phyloP scores from a whole-genome alignment of 208 protist species.

The Leishmania mexicana region DNA sequence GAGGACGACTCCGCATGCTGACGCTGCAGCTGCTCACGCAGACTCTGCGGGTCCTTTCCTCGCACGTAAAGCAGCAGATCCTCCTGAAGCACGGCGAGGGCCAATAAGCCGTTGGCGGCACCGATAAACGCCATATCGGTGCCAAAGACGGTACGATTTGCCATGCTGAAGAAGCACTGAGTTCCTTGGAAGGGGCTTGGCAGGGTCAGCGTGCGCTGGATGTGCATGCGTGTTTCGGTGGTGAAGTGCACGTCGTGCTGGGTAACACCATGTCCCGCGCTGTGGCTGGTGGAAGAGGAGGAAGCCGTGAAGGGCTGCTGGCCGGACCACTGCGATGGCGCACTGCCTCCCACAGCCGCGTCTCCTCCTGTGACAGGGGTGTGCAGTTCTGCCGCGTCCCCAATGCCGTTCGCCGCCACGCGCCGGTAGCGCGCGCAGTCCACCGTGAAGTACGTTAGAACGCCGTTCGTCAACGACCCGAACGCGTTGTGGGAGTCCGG shows the following conservation, averaged over 20 bases:
- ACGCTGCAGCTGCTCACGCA: slow-evolving; percentile 33
- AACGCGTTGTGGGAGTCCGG: slow-evolving; percentile 88
- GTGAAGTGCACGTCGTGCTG: slow-evolving; percentile 20
- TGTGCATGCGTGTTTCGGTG: slow-evolving; percentile 32
- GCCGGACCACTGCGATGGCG: not conserved
- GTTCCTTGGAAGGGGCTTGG: slow-evolving; percentile 56
- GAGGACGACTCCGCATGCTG: not conserved
- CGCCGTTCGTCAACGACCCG: slow-evolving; percentile 63
- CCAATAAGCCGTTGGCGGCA: slow-evolving; percentile 55
- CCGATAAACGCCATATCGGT: slow-evolving; percentile 72
- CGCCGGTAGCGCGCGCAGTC: slow-evolving; percentile 36
- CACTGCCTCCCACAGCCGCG: not conserved
- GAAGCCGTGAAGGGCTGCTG: not conserved
- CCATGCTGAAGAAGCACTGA: slow-evolving; percentile 71
- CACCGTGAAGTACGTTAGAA: slow-evolving; percentile 76
- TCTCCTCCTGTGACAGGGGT: not conserved
- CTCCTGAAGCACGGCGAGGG: slow-evolving; percentile 50
- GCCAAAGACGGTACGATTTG: slow-evolving; percentile 69
- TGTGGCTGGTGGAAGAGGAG: not conserved
- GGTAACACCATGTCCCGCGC: not conserved
- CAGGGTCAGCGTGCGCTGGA: slow-evolving; percentile 54
- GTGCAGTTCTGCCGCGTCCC: slow-evolving; percentile 1
- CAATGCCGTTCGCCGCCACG: not conserved
- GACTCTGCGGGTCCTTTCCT: slow-evolving; percentile 36
- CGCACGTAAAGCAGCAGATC: slow-evolving; percentile 48